phyloP scores from a whole-genome alignment of 2,329 filamentous ascomycete species.

The Piedraia hortae region DNA sequence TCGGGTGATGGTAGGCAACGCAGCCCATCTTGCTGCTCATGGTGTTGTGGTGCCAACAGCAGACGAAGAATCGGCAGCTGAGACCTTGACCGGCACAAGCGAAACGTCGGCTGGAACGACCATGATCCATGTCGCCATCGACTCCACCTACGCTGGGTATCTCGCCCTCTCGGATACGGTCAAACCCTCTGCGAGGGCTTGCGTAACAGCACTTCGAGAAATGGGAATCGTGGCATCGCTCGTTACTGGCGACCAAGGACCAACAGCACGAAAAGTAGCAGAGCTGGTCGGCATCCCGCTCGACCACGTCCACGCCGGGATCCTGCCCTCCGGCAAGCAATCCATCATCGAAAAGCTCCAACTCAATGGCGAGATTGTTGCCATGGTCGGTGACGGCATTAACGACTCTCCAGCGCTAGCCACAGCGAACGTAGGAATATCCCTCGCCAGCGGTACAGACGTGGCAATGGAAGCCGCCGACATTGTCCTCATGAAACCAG shows the following conservation, averaged over 20 bases:
- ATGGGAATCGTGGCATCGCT: conserved; percentile 76
- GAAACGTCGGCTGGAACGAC: conserved; percentile 39
- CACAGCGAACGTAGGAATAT: conserved; percentile 77
- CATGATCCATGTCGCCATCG: conserved; percentile 73
- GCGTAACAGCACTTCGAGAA: conserved; percentile 52
- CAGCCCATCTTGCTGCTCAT: conserved; percentile 44
- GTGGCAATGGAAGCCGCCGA: conserved; percentile 95
- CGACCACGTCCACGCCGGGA: conserved; percentile 57
- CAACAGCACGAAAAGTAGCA: conserved; percentile 64
- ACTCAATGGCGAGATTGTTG: conserved; percentile 43
- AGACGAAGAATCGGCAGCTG: conserved; percentile 14
- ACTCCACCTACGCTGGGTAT: conserved; percentile 52
- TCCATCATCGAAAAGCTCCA: conserved; percentile 57
- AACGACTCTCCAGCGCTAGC: conserved; percentile 92
- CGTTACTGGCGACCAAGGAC: conserved; percentile 73
- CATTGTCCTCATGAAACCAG: conserved; percentile 79
- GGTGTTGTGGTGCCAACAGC: conserved; percentile 32
- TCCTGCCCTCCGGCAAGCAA: conserved; percentile 77
- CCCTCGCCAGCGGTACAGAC: conserved; percentile 75
- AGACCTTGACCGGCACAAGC: too few relatives aligned
- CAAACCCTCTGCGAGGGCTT: conserved; percentile 59
- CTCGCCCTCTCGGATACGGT: conserved; percentile 71
- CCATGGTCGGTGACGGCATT: conserved; percentile 96
- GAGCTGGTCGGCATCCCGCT: conserved; percentile 51
- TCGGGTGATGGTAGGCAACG: conserved; percentile 63